Evolutionary conservation across 2,329 filamentous ascomycete genomes (phyloP).

Genomic region (Chaetothyriales sp.): DNA sequence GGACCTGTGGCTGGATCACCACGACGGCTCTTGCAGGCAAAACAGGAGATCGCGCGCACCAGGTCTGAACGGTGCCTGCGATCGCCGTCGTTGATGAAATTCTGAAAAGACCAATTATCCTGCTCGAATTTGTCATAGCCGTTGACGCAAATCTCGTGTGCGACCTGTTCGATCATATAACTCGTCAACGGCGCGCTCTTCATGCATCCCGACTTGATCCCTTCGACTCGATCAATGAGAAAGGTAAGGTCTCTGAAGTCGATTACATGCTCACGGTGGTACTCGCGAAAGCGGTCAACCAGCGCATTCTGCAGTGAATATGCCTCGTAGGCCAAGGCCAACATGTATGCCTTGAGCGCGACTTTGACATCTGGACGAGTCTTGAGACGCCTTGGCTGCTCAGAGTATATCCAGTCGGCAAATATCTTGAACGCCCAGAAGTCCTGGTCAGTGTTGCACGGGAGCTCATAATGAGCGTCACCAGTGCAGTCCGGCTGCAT

Average conservation of each 20-base stretch:
- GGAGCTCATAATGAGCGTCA: slow-evolving; percentile 6
- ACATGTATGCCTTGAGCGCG: slow-evolving; percentile 10
- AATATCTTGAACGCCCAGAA: slow-evolving; percentile 11
- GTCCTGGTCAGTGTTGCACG: not conserved
- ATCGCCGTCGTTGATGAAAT: slow-evolving; percentile 3
- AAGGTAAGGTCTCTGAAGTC: slow-evolving; percentile 13
- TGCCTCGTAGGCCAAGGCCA: slow-evolving; percentile 13
- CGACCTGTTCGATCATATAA: slow-evolving; percentile 15
- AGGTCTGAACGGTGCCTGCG: slow-evolving; percentile 6
- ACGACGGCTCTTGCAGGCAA: slow-evolving; percentile 3
- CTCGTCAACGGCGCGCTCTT: slow-evolving; percentile 5
- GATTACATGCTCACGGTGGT: slow-evolving; percentile 6
- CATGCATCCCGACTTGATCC: not conserved
- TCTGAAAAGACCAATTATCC: slow-evolving; percentile 6
- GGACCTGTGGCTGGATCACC: slow-evolving; percentile 8
- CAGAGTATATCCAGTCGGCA: slow-evolving; percentile 14
- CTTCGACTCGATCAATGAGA: slow-evolving; percentile 9
- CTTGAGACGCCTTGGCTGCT: not conserved
- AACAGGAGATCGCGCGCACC: slow-evolving; percentile 7
- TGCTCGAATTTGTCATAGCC: slow-evolving; percentile 7
- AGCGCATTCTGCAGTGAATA: slow-evolving; percentile 13
- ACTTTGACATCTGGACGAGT: slow-evolving; percentile 2
- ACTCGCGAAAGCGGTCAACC: slow-evolving; percentile 12
- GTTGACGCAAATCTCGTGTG: slow-evolving; percentile 12
- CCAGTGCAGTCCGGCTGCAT: too few species aligned